These are phyloP conservation scores for Fennellomyces sp. DNA, from an alignment of 371 early-diverging fungal genomes.

Conservation along the genomic window DNA sequence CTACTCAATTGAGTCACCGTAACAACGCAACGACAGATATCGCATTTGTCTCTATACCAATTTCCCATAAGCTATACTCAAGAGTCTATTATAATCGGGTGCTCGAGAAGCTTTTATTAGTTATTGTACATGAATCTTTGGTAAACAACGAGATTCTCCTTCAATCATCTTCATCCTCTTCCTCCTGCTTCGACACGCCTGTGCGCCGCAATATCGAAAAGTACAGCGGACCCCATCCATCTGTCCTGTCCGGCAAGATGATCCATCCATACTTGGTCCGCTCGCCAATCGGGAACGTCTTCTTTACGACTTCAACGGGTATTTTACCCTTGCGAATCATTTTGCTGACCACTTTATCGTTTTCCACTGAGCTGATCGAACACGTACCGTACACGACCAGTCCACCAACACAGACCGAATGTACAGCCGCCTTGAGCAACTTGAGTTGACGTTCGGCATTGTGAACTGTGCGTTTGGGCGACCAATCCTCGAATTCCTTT, in stretches of 20 bases:
- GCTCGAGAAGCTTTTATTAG: too few relatives aligned
- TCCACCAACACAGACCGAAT: constrained; percentile 63
- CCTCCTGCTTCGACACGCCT: constrained; percentile 33
- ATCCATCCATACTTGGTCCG: constrained; percentile 64
- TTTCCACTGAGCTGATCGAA: constrained; percentile 68
- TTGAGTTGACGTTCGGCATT: constrained; percentile 59
- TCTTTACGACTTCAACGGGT: constrained; percentile 40
- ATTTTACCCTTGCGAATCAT: constrained; percentile 47
- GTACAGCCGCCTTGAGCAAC: constrained; percentile 62
- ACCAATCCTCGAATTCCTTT: constrained; percentile 57
- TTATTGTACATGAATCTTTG: too few relatives aligned
- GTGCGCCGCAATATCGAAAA: constrained; percentile 50
- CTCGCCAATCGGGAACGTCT: constrained; percentile 56
- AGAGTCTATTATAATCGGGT: too few relatives aligned
- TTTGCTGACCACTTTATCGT: constrained; percentile 68
- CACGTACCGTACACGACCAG: constrained; percentile 77
- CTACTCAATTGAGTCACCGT: too few relatives aligned
- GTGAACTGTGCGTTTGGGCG: constrained; percentile 50
- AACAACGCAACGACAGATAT: too few relatives aligned
- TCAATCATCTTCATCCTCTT: constrained; percentile 14
- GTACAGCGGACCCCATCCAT: constrained; percentile 65
- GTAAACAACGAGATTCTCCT: constrained; percentile 4
- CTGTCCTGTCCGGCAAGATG: constrained; percentile 53
- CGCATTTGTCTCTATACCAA: too few relatives aligned
- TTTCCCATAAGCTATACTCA: too few relatives aligned